A percentile compares a stretch with the other conserved stretches of the same genome.
Evolutionary conservation across 768 basidiomycete genomes (phyloP).

Genomic region (Tricholoma flavovirens): DNA sequence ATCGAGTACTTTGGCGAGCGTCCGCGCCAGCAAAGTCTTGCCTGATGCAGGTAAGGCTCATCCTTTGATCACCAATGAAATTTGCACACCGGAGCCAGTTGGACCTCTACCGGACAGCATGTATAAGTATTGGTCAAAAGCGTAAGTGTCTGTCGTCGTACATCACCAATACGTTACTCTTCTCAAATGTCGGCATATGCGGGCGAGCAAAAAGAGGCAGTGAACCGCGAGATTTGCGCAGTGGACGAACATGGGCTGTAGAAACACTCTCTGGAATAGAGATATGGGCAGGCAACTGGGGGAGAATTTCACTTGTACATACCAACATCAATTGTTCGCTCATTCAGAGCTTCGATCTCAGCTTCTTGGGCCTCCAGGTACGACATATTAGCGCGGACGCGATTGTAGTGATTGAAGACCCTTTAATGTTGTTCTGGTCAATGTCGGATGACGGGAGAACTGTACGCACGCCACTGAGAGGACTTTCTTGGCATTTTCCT

Average conservation of each 20-base stretch:
- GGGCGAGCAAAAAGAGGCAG: conserved; percentile 37
- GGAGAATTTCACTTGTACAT: neutral
- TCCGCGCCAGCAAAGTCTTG: conserved; percentile 87
- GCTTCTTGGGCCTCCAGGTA: conserved; percentile 35
- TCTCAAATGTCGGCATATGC: conserved; percentile 68
- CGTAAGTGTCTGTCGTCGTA: conserved; percentile 32
- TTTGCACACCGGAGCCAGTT: conserved; percentile 67
- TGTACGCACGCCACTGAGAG: conserved; percentile 84
- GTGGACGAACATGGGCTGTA: conserved; percentile 58
- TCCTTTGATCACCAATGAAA: neutral
- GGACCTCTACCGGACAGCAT: conserved; percentile 50
- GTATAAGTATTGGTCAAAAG: neutral
- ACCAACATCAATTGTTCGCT: conserved; percentile 14
- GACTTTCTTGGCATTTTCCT: conserved; percentile 89
- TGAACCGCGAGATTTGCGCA: conserved; percentile 35
- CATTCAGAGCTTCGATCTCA: conserved; percentile 8
- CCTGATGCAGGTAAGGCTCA: conserved; percentile 35
- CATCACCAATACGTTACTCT: conserved; percentile 94
- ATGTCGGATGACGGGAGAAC: neutral
- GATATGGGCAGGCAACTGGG: neutral
- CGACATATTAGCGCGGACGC: conserved; percentile 67
- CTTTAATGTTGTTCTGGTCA: conserved; percentile 33
- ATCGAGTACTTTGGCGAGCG: conserved; percentile 84
- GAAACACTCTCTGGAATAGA: conserved; percentile 30
- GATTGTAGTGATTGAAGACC: conserved; percentile 93